Base-by-base conservation (phyloP, 2,329 filamentous ascomycete genomes). In the Coniosporium tulheliwenetii region DNA sequence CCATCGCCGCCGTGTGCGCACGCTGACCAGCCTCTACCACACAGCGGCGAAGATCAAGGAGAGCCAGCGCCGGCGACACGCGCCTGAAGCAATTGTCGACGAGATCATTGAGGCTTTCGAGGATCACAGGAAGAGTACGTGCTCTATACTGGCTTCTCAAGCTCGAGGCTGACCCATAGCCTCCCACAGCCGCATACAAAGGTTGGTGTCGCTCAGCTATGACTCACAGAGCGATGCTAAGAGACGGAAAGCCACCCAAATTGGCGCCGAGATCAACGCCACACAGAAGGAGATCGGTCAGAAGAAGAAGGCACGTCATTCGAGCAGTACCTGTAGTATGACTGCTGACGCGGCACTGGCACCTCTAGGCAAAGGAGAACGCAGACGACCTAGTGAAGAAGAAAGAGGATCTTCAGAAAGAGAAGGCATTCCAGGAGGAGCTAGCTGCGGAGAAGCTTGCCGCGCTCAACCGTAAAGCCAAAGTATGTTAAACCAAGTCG, bases 51-150 rank as follows among this genome's bases (percentile, higher is more conserved):
- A 79, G 66, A 91, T 98, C 63, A 82, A 83, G 61, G 85, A 95
- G 62, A 91, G 82, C 48, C 91, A 98, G 65, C 76, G 81, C 51
- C 79, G 78, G 57, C 79, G 91, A 52, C 75, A 77, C 67, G 87
- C 85, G 38, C 72, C 79, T 10, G 83, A 86, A 54, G 82, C 85
- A 56, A 69, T 81, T 38, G 89, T 98, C 19, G 89, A 98, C 66
- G 81, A 93, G 65, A 77, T 96, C 45, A 91, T 95, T 57, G 72
- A 71, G 15, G 67, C 93, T 57, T 95, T 82, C 59, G 82, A 93
- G 58, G 85, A 89, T 53, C 84, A 89, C 63, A 76, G 84, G 53
- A 77, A 71, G 65, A 85, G 77, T 80, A 36, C 5, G 41, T 14
- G n/a, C 5, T 8, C 34, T 40, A 13, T 38, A 45, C 33, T 36